Base-by-base conservation (phyloP, 2,329 filamentous ascomycete species). In the Fusarium heterosporum region DNA sequence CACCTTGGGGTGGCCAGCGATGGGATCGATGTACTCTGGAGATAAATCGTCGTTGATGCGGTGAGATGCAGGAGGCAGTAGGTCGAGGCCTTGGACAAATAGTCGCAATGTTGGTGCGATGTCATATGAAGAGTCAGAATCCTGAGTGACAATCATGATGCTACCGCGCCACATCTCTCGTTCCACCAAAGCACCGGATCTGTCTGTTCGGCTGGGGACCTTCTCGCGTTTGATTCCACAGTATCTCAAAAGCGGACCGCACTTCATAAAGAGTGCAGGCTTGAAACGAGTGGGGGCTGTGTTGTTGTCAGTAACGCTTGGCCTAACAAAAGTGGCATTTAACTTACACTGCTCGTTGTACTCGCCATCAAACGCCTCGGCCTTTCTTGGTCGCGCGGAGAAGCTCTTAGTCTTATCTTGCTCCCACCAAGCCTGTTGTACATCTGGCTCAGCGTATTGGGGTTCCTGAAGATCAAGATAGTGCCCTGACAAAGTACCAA, bases 71-170 rank as follows among this genome's bases (percentile, higher is more conserved):
- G 92, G 91, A 8, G 92, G 90, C 3, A 97, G 81, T 17, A 97
- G 81, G 64, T 94, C 91, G 77, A 95, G 90, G 2, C 93, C 91
- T 74, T 97, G 94, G 8, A 90, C 89, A 76, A 98, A 99, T 6
- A 99, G 78, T 41, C 94, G 87, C 66, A 99, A 81, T 0, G 86
- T 92, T 6, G 96, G 96, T 1, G 86, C 86, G 46, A 93, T 89
- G 42, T 89, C 87, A 74, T 97, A 97, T 1, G 90, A 91, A 3
- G 95, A 98, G 39, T 90, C 87, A 3, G 87, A 85, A 74, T 99
- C 95, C 51, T 89, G 85, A 0, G 96, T 98, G 22, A 99, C 93
- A 72, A 99, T 97, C 93, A 99, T 93, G 57, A 98, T 85, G 61
- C 89, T 96, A 7, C 96, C 96, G 76, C 94, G 88, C 96, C 96